phyloP scores from a whole-genome alignment of 192 early-diverging fungal genomes.

The Cladochytrium replicatum region DNA sequence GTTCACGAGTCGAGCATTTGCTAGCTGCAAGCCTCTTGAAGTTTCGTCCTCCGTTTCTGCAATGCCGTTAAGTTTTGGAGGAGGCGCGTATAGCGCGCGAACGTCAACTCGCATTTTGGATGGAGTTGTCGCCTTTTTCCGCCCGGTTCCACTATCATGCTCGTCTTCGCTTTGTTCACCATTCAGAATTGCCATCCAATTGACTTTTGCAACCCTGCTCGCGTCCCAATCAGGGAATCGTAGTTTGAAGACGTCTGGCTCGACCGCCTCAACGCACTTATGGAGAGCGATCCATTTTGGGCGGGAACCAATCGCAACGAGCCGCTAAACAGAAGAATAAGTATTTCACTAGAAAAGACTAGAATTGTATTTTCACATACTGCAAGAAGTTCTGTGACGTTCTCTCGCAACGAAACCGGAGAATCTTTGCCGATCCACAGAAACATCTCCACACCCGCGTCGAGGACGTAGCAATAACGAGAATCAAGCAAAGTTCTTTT shows the following conservation, averaged over 20 bases:
- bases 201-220: conserved; percentile 6
- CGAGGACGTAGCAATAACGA: conserved; percentile 33
- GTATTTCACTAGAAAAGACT: not conserved
- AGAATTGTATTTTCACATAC: conserved; percentile 9
- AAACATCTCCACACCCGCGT: conserved; percentile 35
- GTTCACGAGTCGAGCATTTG: conserved; percentile 21
- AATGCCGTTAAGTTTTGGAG: not conserved
- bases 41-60: conserved; percentile 7
- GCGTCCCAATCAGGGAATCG: conserved; percentile 39
- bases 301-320: conserved; percentile 20
- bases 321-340: conserved; percentile 5
- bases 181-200: conserved; percentile 13
- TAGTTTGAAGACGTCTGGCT: conserved; percentile 41
- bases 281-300: conserved; percentile 34
- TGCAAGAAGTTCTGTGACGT: conserved; percentile 33
- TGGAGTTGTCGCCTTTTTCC: not conserved
- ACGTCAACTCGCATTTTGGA: conserved; percentile 31
- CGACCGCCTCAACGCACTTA: conserved; percentile 20
- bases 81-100: conserved; percentile 32
- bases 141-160: not conserved
- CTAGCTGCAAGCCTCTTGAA: conserved; percentile 12
- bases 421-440: conserved; percentile 38
- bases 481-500: conserved; percentile 16
- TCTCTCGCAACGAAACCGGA: conserved; percentile 1
- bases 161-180: conserved; percentile 1